Percentiles rank a stretch among this genome's conserved stretches.
These are phyloP conservation scores for Acacia concinna DNA, from an alignment of 331 rosid genomes.

Conservation along the genomic window DNA sequence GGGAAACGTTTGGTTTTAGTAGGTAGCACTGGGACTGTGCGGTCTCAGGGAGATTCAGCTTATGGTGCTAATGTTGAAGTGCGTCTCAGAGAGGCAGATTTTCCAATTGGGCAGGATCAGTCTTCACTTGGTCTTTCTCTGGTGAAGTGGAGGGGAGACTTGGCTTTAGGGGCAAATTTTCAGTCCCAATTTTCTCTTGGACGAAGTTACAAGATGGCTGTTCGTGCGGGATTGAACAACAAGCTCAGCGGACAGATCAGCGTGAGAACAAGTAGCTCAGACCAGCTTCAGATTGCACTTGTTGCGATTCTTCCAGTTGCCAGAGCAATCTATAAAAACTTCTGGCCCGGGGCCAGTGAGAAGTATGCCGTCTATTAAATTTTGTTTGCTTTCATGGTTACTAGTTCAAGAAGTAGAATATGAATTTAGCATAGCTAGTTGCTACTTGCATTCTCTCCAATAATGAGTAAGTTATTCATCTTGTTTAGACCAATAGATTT, in stretches of 20 bases:
- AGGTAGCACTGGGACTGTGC: conserved; percentile 65
- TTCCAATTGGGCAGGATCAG: conserved; percentile 76
- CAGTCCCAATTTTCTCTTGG: conserved; percentile 71
- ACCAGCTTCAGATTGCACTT: conserved; percentile 70
- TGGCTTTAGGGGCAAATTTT: conserved; percentile 59
- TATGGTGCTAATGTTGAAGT: conserved; percentile 71
- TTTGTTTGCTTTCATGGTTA: not conserved
- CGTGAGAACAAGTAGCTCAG: conserved; percentile 67
- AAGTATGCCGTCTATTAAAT: conserved; percentile 56
- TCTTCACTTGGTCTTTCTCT: conserved; percentile 61
- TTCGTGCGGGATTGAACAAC: conserved; percentile 73
- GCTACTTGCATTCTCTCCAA: not conserved
- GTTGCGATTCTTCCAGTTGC: conserved; percentile 60
- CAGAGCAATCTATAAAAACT: conserved; percentile 45
- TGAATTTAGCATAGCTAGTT: not conserved
- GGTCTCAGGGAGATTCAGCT: conserved; percentile 62
- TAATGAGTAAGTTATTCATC: conserved; percentile 2
- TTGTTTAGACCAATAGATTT: not conserved
- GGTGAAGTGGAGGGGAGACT: conserved; percentile 74
- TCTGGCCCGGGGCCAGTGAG: conserved; percentile 59
- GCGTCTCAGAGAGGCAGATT: conserved; percentile 72
- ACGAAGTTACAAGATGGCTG: conserved; percentile 62
- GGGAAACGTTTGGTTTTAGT: conserved; percentile 84
- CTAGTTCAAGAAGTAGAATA: conserved; percentile 10
- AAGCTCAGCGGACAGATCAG: conserved; percentile 71